phyloP scores from a whole-genome alignment of 306 rosid genomes.

The Quercus cerris region DNA sequence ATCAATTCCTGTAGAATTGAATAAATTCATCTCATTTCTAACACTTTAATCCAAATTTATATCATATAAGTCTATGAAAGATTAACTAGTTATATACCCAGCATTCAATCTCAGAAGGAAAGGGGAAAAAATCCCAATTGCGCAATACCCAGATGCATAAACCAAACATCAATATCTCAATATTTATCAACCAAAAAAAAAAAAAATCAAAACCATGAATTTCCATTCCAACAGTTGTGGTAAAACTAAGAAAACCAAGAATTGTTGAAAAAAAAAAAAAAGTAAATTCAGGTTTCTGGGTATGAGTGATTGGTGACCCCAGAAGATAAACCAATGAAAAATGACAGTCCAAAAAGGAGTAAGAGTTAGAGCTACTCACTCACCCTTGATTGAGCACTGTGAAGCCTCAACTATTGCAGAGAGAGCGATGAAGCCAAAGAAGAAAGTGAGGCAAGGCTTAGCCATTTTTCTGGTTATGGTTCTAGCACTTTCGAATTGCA shows the following conservation, averaged over 20 bases:
- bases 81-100: background rate
- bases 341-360: background rate
- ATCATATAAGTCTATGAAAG: background rate
- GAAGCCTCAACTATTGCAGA: constrained; percentile 52
- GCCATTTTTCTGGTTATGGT: constrained; percentile 34
- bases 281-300: background rate
- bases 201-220: background rate
- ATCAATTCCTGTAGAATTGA: no score
- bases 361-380: background rate
- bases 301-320: background rate
- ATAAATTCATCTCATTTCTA: background rate
- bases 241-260: background rate
- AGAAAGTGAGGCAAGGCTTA: constrained; percentile 9
- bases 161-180: background rate
- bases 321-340: background rate
- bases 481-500: background rate
- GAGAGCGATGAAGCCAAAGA: constrained; percentile 33
- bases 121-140: background rate
- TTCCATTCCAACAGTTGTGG: background rate
- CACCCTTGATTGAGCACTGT: constrained; percentile 58
- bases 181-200: background rate
- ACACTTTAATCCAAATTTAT: background rate
- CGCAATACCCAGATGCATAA: background rate
- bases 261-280: background rate
- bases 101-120: background rate